Evolutionary conservation across 2,329 filamentous ascomycete species (phyloP).

Genomic region (Berkeleyomyces basicola): DNA sequence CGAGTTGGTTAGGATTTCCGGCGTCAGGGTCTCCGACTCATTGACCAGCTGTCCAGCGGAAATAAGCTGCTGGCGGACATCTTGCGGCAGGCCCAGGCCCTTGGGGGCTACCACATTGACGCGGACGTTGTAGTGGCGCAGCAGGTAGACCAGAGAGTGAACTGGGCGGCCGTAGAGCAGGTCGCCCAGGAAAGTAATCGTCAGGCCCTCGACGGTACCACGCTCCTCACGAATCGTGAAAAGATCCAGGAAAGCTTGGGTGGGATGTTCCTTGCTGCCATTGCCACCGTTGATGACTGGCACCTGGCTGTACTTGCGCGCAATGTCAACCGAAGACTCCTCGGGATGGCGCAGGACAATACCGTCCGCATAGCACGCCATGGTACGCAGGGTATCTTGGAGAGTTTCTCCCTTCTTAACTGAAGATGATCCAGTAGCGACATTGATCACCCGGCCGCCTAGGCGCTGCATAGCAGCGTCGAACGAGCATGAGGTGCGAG

Average conservation of each 20-base stretch:
- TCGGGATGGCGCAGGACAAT: constrained; percentile 90
- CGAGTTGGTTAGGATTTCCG: constrained; percentile 68
- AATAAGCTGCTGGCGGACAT: constrained; percentile 56
- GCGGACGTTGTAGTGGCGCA: constrained; percentile 87
- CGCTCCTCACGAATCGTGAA: constrained; percentile 98
- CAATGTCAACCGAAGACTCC: constrained; percentile 62
- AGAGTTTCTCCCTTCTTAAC: constrained; percentile 89
- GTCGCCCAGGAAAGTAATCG: constrained; percentile 90
- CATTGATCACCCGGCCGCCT: constrained; percentile 68
- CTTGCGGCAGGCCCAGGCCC: constrained; percentile 57
- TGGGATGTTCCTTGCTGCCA: constrained; percentile 88
- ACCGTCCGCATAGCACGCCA: constrained; percentile 87
- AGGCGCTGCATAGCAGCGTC: constrained; percentile 98
- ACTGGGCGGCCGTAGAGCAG: constrained; percentile 86
- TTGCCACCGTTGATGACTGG: constrained; percentile 97
- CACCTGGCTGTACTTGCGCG: constrained; percentile 72
- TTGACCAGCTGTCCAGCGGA: constrained; percentile 57
- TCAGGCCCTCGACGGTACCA: constrained; percentile 85
- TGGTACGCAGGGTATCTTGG: constrained; percentile 81
- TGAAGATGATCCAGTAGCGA: constrained; percentile 71
- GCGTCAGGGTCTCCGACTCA: constrained; percentile 64
- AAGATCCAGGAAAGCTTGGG: constrained; percentile 90
- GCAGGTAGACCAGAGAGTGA: constrained; percentile 84
- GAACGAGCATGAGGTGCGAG: constrained; percentile 86
- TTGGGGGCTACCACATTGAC: constrained; percentile 82